A percentile compares a stretch with the other conserved stretches of the same genome.
Evolutionary conservation across 169 alveolate genomes (phyloP).

Genomic region (Cryptosporidium ryanae): DNA sequence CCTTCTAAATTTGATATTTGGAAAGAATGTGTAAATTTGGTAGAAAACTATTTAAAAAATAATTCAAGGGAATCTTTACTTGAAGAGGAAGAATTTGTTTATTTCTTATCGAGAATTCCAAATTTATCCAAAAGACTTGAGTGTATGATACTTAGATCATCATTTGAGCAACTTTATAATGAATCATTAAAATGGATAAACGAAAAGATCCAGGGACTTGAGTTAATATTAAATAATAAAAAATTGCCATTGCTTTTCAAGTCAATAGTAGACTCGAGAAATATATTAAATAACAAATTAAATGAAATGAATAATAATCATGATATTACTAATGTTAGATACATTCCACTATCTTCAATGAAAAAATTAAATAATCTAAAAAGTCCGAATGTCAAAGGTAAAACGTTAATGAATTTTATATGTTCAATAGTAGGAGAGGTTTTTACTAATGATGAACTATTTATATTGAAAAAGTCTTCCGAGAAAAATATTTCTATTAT

Average conservation of each 20-base stretch:
- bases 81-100: constrained; percentile 73
- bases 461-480: constrained; percentile 50
- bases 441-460: constrained; percentile 39
- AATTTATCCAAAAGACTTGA: constrained; percentile 59
- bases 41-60: constrained; percentile 13
- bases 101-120: constrained; percentile 61
- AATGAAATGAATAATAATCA: neutral
- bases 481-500: constrained; percentile 35
- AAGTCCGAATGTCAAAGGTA: constrained; percentile 57
- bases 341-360: constrained; percentile 59
- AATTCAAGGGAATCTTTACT: constrained; percentile 24
- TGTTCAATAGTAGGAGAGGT: constrained; percentile 61
- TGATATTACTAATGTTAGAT: neutral
- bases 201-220: constrained; percentile 37
- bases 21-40: constrained; percentile 50
- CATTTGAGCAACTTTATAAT: constrained; percentile 54
- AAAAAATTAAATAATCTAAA: constrained; percentile 44
- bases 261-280: constrained; percentile 38
- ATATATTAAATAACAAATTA: constrained; percentile 38
- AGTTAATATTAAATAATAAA: constrained; percentile 16
- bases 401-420: constrained; percentile 38
- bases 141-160: constrained; percentile 66
- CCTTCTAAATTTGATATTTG: constrained; percentile 57
- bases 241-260: constrained; percentile 36
- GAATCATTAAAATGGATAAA: constrained; percentile 69